A percentile compares a stretch with the other conserved stretches of the same genome.
Evolutionary conservation across 352 stramenopile genomes (phyloP).

Genomic region (Phytophthora kernoviae): DNA sequence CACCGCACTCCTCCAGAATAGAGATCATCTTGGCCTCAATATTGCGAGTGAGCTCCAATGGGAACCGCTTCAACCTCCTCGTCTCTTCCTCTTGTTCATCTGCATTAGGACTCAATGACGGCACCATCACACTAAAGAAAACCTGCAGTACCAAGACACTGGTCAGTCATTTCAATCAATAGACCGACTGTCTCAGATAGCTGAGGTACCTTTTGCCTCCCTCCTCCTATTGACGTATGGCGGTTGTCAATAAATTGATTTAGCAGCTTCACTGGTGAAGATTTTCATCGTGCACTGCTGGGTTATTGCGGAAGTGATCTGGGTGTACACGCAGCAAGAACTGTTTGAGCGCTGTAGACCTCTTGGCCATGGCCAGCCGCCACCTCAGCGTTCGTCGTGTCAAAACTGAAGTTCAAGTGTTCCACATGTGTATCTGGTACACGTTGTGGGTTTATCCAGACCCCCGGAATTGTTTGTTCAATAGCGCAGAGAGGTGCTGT

Average conservation of each 20-base stretch:
- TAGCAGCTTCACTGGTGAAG: conserved; percentile 64
- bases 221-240: conserved; percentile 18
- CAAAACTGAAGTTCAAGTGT: conserved; percentile 21
- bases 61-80: conserved; percentile 50
- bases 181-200: neutral
- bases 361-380: conserved; percentile 54
- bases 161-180: neutral
- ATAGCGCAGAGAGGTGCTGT: neutral
- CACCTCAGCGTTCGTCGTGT: neutral
- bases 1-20: conserved; percentile 59
- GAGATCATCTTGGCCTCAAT: conserved; percentile 56
- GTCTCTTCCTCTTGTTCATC: neutral
- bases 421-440: no score
- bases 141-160: conserved; percentile 20
- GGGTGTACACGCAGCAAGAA: conserved; percentile 76
- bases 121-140: conserved; percentile 43
- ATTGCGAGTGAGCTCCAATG: conserved; percentile 43
- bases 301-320: conserved; percentile 66
- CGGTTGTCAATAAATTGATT: conserved; percentile 77
- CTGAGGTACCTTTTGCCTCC: conserved; percentile 20
- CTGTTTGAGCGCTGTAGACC: conserved; percentile 67
- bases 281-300: conserved; percentile 70
- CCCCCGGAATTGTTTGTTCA: conserved; percentile 34
- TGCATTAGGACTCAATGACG: conserved; percentile 1
- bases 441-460: neutral